Conservation (phyloP, 768 basidiomycete genomes). For the Lepiota subincarnata region DNA sequence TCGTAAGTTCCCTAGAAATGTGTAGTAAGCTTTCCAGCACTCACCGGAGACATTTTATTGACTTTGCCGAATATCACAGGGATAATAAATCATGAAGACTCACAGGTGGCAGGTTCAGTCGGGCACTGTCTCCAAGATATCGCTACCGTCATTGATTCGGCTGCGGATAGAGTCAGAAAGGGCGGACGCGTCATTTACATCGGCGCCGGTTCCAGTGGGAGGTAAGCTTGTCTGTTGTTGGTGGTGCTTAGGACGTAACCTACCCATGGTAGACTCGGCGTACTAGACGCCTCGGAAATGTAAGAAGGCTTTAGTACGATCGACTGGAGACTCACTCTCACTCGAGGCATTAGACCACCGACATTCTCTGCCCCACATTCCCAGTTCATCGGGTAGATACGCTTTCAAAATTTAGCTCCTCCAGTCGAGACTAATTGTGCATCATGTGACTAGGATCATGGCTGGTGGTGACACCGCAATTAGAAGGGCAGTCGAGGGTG, state of each 20-base stretch:
- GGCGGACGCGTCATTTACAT: conserved; percentile 31
- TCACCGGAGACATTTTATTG: not conserved
- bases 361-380: conserved; percentile 23
- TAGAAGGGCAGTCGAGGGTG: conserved; percentile 25
- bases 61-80: conserved; percentile 9
- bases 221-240: conserved; percentile 16
- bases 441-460: conserved; percentile 14
- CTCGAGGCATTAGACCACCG: conserved; percentile 17
- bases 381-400: conserved; percentile 22
- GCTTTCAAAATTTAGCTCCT: not conserved
- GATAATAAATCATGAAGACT: conserved; percentile 29
- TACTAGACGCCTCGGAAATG: conserved; percentile 29
- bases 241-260: not conserved
- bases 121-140: conserved; percentile 24
- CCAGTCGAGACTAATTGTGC: not conserved
- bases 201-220: conserved; percentile 33
- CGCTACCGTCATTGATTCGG: conserved; percentile 25
- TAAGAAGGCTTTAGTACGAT: conserved; percentile 2
- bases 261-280: conserved; percentile 21
- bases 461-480: conserved; percentile 28
- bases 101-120: conserved; percentile 24
- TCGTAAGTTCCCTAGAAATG: conserved; percentile 26
- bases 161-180: conserved; percentile 22
- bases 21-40: conserved; percentile 19
- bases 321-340: not conserved